A percentile compares a stretch with the other conserved stretches of the same genome.
Evolutionary conservation across 1,284 basidiomycete genomes (phyloP).

Genomic region (Puccinia novopanici): DNA sequence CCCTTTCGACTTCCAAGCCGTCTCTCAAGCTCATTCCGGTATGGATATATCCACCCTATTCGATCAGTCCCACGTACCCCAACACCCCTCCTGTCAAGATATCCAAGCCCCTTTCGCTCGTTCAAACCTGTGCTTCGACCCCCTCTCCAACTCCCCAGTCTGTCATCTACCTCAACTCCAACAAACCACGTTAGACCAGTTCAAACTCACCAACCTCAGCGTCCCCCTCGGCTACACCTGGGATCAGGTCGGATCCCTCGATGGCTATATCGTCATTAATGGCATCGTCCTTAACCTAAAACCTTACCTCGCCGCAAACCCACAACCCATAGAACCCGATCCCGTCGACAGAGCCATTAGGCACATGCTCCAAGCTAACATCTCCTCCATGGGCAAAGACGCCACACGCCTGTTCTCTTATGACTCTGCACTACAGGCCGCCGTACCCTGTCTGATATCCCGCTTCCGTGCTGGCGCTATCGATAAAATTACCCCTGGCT

Average conservation of each 20-base stretch:
- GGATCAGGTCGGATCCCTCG: conserved; percentile 72
- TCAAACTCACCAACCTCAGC: conserved; percentile 69
- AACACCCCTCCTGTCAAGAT: conserved; percentile 66
- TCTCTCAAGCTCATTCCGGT: conserved; percentile 68
- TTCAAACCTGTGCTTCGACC: conserved; percentile 69
- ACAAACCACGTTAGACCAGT: conserved; percentile 57
- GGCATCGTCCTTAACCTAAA: conserved; percentile 90
- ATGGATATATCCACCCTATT: conserved; percentile 88
- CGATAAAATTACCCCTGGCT: conserved; percentile 93
- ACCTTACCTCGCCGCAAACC: conserved; percentile 77
- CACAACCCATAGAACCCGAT: conserved; percentile 69
- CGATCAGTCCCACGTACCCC: conserved; percentile 64
- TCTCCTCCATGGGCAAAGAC: conserved; percentile 72
- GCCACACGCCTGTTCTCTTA: conserved; percentile 82
- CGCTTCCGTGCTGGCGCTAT: conserved; percentile 91
- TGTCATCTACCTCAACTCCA: conserved; percentile 64
- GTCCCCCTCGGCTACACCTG: conserved; percentile 81
- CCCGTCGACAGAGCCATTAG: conserved; percentile 81
- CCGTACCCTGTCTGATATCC: conserved; percentile 76
- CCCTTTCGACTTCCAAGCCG: conserved; percentile 66
- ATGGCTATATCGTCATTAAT: conserved; percentile 82
- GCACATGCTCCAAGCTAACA: conserved; percentile 65
- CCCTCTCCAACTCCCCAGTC: conserved; percentile 61
- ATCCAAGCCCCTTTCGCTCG: conserved; percentile 67
- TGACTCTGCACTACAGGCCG: conserved; percentile 67